Base-by-base conservation (phyloP, 306 rosid genomes). In the Pyrus communis region DNA sequence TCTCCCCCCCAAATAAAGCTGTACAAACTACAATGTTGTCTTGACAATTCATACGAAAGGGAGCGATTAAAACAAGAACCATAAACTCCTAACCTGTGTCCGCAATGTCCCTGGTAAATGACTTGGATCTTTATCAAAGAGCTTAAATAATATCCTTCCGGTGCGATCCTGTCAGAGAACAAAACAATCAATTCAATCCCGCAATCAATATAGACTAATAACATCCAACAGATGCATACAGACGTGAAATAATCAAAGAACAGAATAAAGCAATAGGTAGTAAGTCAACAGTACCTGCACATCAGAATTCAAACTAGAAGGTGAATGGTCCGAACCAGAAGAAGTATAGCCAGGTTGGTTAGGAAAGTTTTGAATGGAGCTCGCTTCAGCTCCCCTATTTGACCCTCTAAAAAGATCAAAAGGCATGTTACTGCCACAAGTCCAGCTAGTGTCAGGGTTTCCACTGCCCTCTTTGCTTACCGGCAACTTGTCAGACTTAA, bases 41-140 rank as follows among this genome's bases (percentile, higher is more conserved):
- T 45, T 45, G 69, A 70, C 67, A 78, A 61, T 3, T 9, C 21
- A 75, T 77, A 65, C 22, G 75, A 57, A 14, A 63, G 35, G 21
- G 21, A 49, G 45, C 31, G 23, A 59, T 30, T 35, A 58, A 64
- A 71, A 71, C 42, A 7, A 25, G 46, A 69, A 65, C 59, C 64
- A 77, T 67, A 35, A 58, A 69, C 65, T 77, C 65, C 74, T 75
- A 80, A 93, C 98, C 90, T 93, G 97, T 57, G 92, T 57, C 79
- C 98, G 89, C 76, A 93, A 73, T 10, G 93, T 78, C 75, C 83
- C 90, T 17, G 97, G 98, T 63, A 93, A 85, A 79, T 91, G 91
- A 81, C 93, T 90, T 45, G 98, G 98, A 81, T 93, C 96, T 88
- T 93, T 93, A 73, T 87, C 93, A 76, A 93, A 93, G 31, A 93